Percentiles rank a stretch among this genome's conserved stretches.
Conservation (phyloP, 1,284 basidiomycete species). For the Ganoderma sinense region DNA sequence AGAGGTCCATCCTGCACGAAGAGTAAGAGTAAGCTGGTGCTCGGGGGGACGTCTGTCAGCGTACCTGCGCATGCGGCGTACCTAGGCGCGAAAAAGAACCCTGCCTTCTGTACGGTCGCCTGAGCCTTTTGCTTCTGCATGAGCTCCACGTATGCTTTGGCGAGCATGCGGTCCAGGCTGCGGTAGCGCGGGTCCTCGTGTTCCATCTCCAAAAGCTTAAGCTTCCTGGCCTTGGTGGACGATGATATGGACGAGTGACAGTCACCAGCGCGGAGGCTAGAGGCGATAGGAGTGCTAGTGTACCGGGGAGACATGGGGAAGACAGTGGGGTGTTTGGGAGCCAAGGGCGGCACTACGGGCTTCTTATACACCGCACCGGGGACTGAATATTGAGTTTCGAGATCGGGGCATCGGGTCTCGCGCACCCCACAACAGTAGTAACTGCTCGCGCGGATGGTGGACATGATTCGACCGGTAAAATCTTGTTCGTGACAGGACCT, state of each 20-base stretch:
- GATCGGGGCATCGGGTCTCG: too few relatives aligned
- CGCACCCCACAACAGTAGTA: too few relatives aligned
- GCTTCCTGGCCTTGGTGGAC: constrained; percentile 15
- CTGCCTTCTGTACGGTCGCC: constrained; percentile 17
- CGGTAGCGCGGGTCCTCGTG: constrained; percentile 24
- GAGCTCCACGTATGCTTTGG: constrained; percentile 24
- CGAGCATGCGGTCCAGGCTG: constrained; percentile 25
- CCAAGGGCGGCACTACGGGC: too few relatives aligned
- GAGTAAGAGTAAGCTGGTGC: too few relatives aligned
- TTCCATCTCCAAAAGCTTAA: constrained; percentile 14
- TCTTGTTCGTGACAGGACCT: too few relatives aligned
- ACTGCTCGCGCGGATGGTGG: too few relatives aligned
- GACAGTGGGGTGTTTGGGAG: neutral
- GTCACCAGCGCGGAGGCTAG: too few relatives aligned
- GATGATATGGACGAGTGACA: neutral
- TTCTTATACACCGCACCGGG: too few relatives aligned
- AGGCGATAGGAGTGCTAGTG: constrained; percentile 4
- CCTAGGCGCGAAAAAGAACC: constrained; percentile 23
- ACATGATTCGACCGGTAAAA: too few relatives aligned
- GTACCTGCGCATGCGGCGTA: constrained; percentile 6
- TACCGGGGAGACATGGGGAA: constrained; percentile 30
- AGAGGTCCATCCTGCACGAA: constrained; percentile 58
- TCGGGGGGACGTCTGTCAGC: too few relatives aligned
- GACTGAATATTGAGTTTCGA: too few relatives aligned
- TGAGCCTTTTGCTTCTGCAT: constrained; percentile 11